Evolutionary conservation across 345 rosid species (phyloP), one percentile per base, ranked within the genome.

Genomic region (Eutrema japonicum): DNA sequence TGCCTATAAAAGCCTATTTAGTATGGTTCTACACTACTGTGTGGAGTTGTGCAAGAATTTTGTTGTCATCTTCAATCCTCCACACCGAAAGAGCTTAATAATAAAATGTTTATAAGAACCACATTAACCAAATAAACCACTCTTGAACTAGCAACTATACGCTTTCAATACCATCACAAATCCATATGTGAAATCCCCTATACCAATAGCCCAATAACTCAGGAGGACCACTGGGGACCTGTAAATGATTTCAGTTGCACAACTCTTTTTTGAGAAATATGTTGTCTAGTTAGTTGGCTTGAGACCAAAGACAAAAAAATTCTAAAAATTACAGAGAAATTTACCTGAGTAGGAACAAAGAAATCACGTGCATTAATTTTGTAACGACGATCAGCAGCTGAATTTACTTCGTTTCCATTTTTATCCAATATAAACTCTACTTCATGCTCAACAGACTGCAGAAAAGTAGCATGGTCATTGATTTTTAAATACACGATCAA

Each of bases 361-460:
- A 89, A 89, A 73, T 91, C 86, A 57, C 98, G 98, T 69, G 93
- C 97, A 85, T 94, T 94, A 57, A 94, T 67, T 77, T 71, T 88
- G 81, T 62, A 75, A 74, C 68, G 60, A 74, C 68, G 60, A 64
- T 73, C 78, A 50, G 48, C 72, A 72, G 76, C 84, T 66, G 68
- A 47, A 50, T 76, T 83, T 66, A 60, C 72, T 64, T 78, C 97
- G 79, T 57, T 74, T 72, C 79, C 78, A 53, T 68, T 80, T 71
- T 70, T 78, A 43, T 73, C 77, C 82, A 88, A 66, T 58, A 63
- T 72, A 66, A 91, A 82, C 66, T 89, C 96, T 68, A 94, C 86
- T 89, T 79, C 68, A 67, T 91, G 97, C 88, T 94, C 98, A 81
- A 94, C 96, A 71, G 92, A 85, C 98, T 91, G 85, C 88, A 86